phyloP scores from a whole-genome alignment of 2,329 filamentous ascomycete genomes.

The Fusarium continuum region DNA sequence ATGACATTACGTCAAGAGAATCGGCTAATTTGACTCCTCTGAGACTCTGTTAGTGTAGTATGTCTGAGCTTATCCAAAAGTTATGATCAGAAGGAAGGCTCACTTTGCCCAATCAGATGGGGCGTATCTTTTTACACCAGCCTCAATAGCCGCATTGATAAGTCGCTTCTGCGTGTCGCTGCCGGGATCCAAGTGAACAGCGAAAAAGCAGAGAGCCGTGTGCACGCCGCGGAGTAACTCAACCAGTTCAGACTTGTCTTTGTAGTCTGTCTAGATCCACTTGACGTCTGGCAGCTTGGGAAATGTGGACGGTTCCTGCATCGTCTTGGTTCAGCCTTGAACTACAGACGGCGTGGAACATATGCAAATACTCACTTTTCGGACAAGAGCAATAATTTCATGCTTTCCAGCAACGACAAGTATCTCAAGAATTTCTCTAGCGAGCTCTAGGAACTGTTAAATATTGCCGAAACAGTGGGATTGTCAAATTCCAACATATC shows the following conservation, averaged over 20 bases:
- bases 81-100: not conserved
- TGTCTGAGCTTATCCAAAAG: rapidly evolving
- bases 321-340: rapidly evolving
- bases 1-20: not conserved
- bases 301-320: not conserved
- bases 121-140: not conserved
- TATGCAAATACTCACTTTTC: not conserved
- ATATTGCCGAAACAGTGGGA: rapidly evolving
- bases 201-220: constrained; percentile 6
- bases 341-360: rapidly evolving
- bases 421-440: constrained; percentile 2
- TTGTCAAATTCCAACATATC: rapidly evolving
- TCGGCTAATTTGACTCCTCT: not conserved
- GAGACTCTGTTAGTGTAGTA: not conserved
- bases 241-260: not conserved
- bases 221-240: not conserved
- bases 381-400: not conserved
- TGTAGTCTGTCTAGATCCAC: not conserved
- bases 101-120: constrained; percentile 12
- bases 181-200: not conserved
- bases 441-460: not conserved
- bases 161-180: constrained; percentile 4
- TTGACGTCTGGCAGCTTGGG: not conserved
- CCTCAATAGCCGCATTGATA: not conserved
- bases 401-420: constrained; percentile 1